A percentile compares a stretch with the other conserved stretches of the same genome.
Conservation (phyloP, 139 green algal species). For the Chlamydomonas sphaeroides region DNA sequence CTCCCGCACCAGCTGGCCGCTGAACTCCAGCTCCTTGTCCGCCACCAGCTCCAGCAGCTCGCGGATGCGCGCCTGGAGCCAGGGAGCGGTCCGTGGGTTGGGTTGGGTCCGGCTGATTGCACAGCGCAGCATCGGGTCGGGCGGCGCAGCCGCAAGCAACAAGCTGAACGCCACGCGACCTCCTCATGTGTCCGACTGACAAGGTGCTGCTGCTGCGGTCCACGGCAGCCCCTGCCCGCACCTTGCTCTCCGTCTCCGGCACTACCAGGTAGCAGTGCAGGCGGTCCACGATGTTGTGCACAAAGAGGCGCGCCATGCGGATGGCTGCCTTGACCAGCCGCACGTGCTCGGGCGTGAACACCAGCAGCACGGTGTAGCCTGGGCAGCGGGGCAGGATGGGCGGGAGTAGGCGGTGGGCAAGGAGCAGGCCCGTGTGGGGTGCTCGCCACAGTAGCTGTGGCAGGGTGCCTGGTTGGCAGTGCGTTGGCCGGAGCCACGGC, state of each 20-base stretch:
- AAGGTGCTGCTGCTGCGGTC: no score
- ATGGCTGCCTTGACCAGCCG: slow-evolving; percentile 23
- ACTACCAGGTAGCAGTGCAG: slow-evolving; percentile 40
- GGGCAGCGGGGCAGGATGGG: background rate
- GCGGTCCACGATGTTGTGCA: slow-evolving; percentile 51
- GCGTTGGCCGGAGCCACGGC: no score
- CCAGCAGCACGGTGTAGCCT: slow-evolving; percentile 44
- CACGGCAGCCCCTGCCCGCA: background rate
- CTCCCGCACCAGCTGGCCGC: slow-evolving; percentile 31
- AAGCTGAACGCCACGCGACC: no score
- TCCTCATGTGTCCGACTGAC: no score
- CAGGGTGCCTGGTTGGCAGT: no score
- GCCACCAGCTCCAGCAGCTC: slow-evolving; percentile 25
- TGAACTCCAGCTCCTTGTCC: slow-evolving; percentile 57
- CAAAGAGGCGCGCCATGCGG: slow-evolving; percentile 44
- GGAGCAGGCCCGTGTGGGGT: background rate
- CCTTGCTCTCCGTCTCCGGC: slow-evolving; percentile 34
- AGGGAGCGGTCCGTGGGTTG: background rate
- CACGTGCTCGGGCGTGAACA: slow-evolving; percentile 36
- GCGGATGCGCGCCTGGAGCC: slow-evolving; percentile 9
- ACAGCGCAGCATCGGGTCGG: no score
- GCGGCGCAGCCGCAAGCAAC: no score
- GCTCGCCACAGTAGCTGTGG: background rate
- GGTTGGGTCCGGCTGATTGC: no score
- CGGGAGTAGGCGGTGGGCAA: background rate